A percentile compares a stretch with the other conserved stretches of the same genome.
phyloP scores from a whole-genome alignment of 2,329 filamentous ascomycete species.

The Paracoccidioides lutzii region DNA sequence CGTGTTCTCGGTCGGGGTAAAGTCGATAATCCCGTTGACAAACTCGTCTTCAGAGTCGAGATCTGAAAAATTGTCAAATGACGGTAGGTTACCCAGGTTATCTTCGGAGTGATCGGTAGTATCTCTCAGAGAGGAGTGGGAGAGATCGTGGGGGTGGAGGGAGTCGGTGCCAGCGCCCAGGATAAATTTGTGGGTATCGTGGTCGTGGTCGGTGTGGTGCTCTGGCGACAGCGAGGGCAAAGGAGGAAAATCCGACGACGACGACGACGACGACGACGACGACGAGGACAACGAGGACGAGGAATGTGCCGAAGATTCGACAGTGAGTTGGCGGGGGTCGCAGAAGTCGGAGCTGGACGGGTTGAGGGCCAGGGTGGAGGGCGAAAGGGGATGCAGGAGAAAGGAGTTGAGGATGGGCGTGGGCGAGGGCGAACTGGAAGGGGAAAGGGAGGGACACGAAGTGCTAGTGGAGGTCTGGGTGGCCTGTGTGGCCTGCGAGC shows the following conservation, averaged over 20 bases:
- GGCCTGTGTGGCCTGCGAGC: no score
- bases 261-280: conserved; percentile 43
- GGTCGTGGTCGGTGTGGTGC: conserved; percentile 20
- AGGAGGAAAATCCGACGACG: conserved; percentile 50
- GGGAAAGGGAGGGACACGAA: conserved; percentile 70
- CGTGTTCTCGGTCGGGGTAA: conserved; percentile 46
- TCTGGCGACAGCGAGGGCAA: conserved; percentile 41
- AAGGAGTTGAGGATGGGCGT: conserved; percentile 60
- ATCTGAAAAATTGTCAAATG: conserved; percentile 77
- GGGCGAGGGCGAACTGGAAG: conserved; percentile 77
- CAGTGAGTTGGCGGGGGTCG: conserved; percentile 79
- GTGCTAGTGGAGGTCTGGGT: conserved; percentile 46
- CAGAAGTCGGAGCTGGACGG: conserved; percentile 70
- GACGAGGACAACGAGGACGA: conserved; percentile 48
- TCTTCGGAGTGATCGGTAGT: conserved; percentile 30
- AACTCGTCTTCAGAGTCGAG: conserved; percentile 88
- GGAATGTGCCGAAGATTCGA: conserved; percentile 40
- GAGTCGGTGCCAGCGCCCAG: conserved; percentile 17
- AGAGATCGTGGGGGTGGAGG: conserved; percentile 1
- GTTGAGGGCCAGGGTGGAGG: conserved; percentile 49
- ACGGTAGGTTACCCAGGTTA: conserved; percentile 48
- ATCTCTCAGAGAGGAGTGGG: conserved; percentile 23
- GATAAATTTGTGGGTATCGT: conserved; percentile 23
- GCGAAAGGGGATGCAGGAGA: conserved; percentile 68
- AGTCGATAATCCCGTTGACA: conserved; percentile 58